phyloP scores from a whole-genome alignment of 164 flowering plant genomes.

The Santalum album region DNA sequence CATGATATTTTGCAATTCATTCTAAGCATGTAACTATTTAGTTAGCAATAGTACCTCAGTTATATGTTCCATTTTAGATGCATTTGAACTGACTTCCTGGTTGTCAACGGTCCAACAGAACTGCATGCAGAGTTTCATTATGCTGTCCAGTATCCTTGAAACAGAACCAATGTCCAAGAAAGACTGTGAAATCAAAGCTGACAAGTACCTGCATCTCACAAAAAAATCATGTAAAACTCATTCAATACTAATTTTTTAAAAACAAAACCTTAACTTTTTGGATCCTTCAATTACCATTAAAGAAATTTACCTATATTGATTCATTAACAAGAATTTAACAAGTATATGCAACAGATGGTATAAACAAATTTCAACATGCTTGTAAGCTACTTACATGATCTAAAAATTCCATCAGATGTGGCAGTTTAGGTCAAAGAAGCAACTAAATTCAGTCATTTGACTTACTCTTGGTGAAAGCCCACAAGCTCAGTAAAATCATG shows the following conservation, averaged over 20 bases:
- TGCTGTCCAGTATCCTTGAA: conserved; percentile 86
- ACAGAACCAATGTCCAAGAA: conserved; percentile 97
- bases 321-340: no score
- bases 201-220: conserved; percentile 65
- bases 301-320: no score
- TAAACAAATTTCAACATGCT: background rate
- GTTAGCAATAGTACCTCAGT: conserved; percentile 57
- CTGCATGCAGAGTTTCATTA: conserved; percentile 92
- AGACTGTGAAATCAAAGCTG: conserved; percentile 94
- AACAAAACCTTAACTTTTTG: no score
- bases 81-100: conserved; percentile 51
- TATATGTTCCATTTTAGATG: conserved; percentile 67
- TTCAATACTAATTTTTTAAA: no score
- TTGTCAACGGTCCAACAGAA: conserved; percentile 90
- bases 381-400: background rate
- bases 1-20: no score
- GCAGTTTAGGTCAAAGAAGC: no score
- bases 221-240: background rate
- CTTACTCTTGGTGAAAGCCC: conserved; percentile 96
- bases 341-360: background rate
- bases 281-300: no score
- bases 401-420: background rate
- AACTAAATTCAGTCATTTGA: conserved; percentile 3
- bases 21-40: no score
- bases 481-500: conserved; percentile 93